Evolutionary conservation across 305 asterid species (phyloP), one percentile per base, ranked within the genome.

Genomic region (Solanum hybrid): DNA sequence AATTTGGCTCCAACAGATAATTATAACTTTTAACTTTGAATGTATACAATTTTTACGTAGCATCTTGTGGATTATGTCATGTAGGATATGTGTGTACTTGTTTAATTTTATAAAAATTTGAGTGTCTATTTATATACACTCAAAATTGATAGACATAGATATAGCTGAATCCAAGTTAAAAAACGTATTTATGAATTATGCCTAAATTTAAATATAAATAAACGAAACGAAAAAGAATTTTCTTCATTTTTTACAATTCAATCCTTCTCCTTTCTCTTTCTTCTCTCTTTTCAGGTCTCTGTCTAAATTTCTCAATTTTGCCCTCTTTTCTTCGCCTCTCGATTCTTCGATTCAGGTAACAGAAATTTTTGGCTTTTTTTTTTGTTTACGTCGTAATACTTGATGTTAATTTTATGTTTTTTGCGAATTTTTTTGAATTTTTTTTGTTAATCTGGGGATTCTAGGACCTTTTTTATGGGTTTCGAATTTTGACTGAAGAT

Each of bases 251-350:
- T 81, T 39, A 81, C 86, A 61, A 33, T 85, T 33, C 87, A 83
- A 83, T 46, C 87, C 39, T 83, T 46, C 37, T 83, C 36, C 14
- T 11, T 33, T 85, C 33, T 85, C 88, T 33, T 85, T 85, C 74
- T 57, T 85, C 77, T 85, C 77, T 85, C 76, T 61, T 85, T 85
- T 85, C 42, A 85, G 77, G 88, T 85, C 88, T 85, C 75, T 84
- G 75, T 84, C 29, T 20, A 16, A 16, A 31, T 36, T 22, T 57
- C 77, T 61, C 88, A 57, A 85, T 85, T 61, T 85, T 7, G 16
- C 34, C 88, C 42, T 31, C 42, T 20, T 85, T 57, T 85, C 88
- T 85, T 85, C 77, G 28, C 46, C 88, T 85, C n/a, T 57, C 88
- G 20, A 51, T 57, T 31, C 33, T n/a, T 85, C 46, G 22, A 57